Evolutionary conservation across 2,329 filamentous ascomycete genomes (phyloP), one percentile per base, ranked within the genome.

Genomic region (Beauveria australis): DNA sequence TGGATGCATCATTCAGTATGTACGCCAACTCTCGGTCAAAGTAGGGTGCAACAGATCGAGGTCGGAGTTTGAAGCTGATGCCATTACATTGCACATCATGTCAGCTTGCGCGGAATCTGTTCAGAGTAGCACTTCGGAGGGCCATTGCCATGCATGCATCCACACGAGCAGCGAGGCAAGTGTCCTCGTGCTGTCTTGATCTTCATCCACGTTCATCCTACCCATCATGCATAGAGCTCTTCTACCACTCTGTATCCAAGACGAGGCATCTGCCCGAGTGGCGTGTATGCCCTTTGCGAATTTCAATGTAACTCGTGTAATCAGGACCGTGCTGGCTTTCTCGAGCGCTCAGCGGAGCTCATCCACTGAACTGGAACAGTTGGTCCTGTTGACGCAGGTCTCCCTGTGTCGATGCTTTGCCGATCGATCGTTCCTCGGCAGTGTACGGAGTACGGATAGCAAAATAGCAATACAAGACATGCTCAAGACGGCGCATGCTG

Each of bases 81-180:
- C 24, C 46, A 19, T 37, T 30, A n/a, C 48, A 26, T 24, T 49
- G 14, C 43, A 26, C 55, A n/a, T 26, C 46, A 41, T 24, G 48
- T 53, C 26, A 37, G 33, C 30, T 43, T 43, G 47, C 4, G 48
- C 33, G 8, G 48, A 8, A 53, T 33, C 48, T 9, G 33, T 46
- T 30, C 40, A 28, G 14, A 59, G 56, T 59, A 46, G 48, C 26
- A 46, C 40, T 19, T n/a, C 40, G 44, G 37, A 53, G 26, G 19
- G 3, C 24, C 24, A 59, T 59, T 40, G 48, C 52, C 56, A 59
- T 46, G 47, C 56, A 53, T 59, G 48, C 56, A 43, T 59, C 47
- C 18, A 47, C 18, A 28, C 33, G 55, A 22, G 22, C 33, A 57
- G 43, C 28, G 28, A 51, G 33, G 46, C 33, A 58, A 43, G 55